phyloP scores from a whole-genome alignment of 2,329 filamentous ascomycete species.

The Aspergillus caelatus region DNA sequence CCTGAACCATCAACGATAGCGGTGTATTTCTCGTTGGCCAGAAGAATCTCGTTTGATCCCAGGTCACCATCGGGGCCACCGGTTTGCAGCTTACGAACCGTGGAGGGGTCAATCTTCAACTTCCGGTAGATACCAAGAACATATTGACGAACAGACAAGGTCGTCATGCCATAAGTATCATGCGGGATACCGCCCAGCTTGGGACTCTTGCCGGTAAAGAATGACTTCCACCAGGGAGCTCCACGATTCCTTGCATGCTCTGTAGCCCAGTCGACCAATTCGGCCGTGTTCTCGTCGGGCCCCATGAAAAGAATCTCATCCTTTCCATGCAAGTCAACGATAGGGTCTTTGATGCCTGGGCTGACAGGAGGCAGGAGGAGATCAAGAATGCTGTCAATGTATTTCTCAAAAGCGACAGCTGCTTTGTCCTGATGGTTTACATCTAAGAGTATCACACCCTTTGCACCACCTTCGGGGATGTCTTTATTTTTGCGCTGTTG shows the following conservation, averaged over 20 bases:
- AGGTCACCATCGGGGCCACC: conserved; percentile 96
- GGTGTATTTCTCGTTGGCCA: conserved; percentile 93
- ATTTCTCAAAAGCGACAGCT: conserved; percentile 94
- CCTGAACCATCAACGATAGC: conserved; percentile 95
- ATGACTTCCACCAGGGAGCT: conserved; percentile 99
- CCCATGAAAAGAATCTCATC: conserved; percentile 98
- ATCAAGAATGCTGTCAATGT: conserved; percentile 98
- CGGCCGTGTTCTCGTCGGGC: conserved; percentile 97
- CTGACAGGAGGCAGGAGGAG: conserved; percentile 85
- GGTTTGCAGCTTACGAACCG: conserved; percentile 92
- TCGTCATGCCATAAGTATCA: conserved; percentile 97
- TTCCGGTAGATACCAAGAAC: conserved; percentile 97
- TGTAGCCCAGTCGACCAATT: conserved; percentile 98
- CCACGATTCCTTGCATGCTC: conserved; percentile 85
- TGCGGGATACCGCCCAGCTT: conserved; percentile 96
- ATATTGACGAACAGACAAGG: conserved; percentile 92
- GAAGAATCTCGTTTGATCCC: conserved; percentile 95
- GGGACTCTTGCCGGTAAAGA: conserved; percentile 98
- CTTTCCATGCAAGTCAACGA: conserved; percentile 93
- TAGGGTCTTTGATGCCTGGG: conserved; percentile 97
- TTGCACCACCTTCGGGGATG: conserved; percentile 96
- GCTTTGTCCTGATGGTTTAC: conserved; percentile 92
- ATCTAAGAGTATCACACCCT: conserved; percentile 95
- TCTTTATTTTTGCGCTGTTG: conserved; percentile 99
- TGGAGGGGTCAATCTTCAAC: conserved; percentile 81